Conservation (phyloP, 2,329 filamentous ascomycete species). For the Fusarium haematococcum region DNA sequence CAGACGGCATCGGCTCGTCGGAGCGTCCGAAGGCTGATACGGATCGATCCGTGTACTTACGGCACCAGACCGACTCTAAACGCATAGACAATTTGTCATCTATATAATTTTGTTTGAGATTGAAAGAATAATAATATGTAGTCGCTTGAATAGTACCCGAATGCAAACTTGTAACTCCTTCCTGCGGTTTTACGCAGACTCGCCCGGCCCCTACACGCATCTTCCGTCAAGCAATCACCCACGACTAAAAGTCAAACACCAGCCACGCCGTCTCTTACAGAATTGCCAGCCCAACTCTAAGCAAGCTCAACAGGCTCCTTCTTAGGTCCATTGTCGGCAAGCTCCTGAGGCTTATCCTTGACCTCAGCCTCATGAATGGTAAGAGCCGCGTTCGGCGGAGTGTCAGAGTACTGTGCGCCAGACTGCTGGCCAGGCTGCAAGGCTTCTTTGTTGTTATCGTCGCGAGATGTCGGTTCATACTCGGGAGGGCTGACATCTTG, state of each 20-base stretch:
- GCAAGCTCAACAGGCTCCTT: slow-evolving; percentile 22
- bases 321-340: background rate
- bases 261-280: background rate
- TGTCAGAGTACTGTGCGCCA: background rate
- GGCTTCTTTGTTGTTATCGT: background rate
- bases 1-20: background rate
- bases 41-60: background rate
- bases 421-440: slow-evolving; percentile 8
- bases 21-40: background rate
- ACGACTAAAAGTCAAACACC: background rate
- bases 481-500: background rate
- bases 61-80: background rate
- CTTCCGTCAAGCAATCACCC: background rate
- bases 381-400: background rate
- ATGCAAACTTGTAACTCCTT: background rate
- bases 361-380: slow-evolving; percentile 22
- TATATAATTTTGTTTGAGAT: background rate
- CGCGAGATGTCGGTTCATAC: background rate
- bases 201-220: background rate
- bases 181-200: background rate
- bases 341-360: slow-evolving; percentile 22
- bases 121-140: background rate
- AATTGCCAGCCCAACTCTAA: background rate
- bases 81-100: background rate
- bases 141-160: background rate